Evolutionary conservation across 2,329 filamentous ascomycete species (phyloP), one percentile per base, ranked within the genome.

Genomic region (Tolypocladium tropicale): DNA sequence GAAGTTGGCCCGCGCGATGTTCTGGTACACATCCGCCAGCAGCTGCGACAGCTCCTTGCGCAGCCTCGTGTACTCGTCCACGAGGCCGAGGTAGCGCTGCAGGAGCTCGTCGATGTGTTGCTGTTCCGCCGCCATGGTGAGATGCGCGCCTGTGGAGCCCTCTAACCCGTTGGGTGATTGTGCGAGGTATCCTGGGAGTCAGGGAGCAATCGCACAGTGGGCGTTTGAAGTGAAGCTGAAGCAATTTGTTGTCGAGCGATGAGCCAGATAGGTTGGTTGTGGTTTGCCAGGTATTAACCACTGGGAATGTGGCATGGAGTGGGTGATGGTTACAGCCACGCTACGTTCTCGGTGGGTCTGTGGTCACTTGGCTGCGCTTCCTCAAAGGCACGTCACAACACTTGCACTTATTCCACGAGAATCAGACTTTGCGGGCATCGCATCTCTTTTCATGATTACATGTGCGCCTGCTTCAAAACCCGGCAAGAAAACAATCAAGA

Each of bases 1-100:
- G 70, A 89, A 91, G 71, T 91, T 90, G 59, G 89, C 88, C 56
- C 88, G 81, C n/a, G 88, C 85, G 43, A 92, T 76, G 60, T 75
- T 72, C 56, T 80, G 78, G 65, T 77, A 81, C 60, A 88, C 77
- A 53, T 72, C 72, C 23, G 78, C 72, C 60, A 89, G 79, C 23
- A 81, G 71, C 14, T 68, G 65, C 48, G 75, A 74, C 39, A 91
- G 76, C 48, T 77, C 67, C 30, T 73, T 65, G 57, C 82, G 81
- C 3, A 88, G 78, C 23, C 70, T 68, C 14, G 82, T 81, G 73
- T 92, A 91, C 63, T 83, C 74, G 67, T 91, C 78, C 1, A 92
- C 72, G 1, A 88, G 76, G 55, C 67, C 59, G 11, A 93, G 80
- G 66, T 91, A 90, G 36, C 75, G 78, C 68, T 81, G 79, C 28